Evolutionary conservation across 768 basidiomycete species (phyloP).

Genomic region (Coprinopsis cinerea): DNA sequence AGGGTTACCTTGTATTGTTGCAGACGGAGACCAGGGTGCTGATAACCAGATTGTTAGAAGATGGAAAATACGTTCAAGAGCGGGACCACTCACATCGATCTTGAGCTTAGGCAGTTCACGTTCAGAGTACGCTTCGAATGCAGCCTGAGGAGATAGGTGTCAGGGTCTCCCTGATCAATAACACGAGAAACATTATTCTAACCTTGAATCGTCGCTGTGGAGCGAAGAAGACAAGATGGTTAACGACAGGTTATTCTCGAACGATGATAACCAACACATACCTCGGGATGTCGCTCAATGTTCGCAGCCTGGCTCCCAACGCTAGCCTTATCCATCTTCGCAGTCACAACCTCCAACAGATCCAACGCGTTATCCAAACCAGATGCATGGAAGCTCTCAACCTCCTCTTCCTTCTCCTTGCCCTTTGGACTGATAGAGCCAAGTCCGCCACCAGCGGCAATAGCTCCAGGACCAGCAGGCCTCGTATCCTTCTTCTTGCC

Average conservation of each 20-base stretch:
- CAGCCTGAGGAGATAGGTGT: constrained; percentile 41
- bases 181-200: constrained; percentile 1
- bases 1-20: constrained; percentile 86
- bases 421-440: constrained; percentile 20
- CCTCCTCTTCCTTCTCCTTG: constrained; percentile 30
- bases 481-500: constrained; percentile 36
- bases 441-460: constrained; percentile 65
- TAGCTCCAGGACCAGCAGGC: constrained; percentile 80
- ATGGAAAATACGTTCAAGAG: constrained; percentile 7
- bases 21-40: constrained; percentile 87
- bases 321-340: constrained; percentile 90
- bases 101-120: constrained; percentile 75
- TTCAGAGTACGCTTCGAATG: constrained; percentile 89
- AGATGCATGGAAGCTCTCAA: constrained; percentile 74
- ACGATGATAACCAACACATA: constrained; percentile 26
- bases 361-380: constrained; percentile 91
- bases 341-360: constrained; percentile 80
- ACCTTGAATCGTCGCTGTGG: constrained; percentile 85
- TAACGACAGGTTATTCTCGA: no score
- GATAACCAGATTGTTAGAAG: constrained; percentile 8
- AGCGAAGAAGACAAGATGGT: no score
- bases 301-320: constrained; percentile 82
- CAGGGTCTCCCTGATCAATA: not conserved
- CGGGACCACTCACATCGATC: constrained; percentile 47
- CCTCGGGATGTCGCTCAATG: constrained; percentile 91